Conservation (phyloP, 2,329 filamentous ascomycete species). For the Mariannaea sp. region DNA sequence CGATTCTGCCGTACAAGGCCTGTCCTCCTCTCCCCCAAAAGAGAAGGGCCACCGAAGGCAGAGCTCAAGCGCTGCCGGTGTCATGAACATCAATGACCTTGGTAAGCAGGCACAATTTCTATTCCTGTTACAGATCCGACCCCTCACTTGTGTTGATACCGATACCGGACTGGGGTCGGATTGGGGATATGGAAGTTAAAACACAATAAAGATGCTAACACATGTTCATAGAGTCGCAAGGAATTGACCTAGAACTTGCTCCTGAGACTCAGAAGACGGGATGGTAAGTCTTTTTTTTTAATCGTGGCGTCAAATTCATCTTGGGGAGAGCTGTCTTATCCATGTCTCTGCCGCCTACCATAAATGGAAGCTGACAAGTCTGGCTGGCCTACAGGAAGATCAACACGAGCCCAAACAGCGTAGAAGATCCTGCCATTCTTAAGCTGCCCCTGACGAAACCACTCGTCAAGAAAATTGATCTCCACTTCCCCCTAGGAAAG, state of each 20-base stretch:
- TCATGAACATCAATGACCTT: conserved; percentile 79
- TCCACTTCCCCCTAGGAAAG: conserved; percentile 86
- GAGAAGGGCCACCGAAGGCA: conserved; percentile 68
- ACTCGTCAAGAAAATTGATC: conserved; percentile 90
- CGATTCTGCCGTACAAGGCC: conserved; percentile 86
- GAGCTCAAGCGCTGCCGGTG: conserved; percentile 73
- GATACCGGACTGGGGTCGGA: conserved; percentile 21
- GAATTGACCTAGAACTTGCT: conserved; percentile 73
- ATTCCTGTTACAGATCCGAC: neutral
- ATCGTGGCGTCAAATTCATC: neutral
- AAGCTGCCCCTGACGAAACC: conserved; percentile 81
- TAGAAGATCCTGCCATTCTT: conserved; percentile 85
- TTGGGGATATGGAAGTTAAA: neutral
- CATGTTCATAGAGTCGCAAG: conserved; percentile 67
- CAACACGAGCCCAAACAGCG: conserved; percentile 77
- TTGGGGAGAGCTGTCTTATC: too few relatives aligned
- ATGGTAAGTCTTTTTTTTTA: conserved; percentile 64
- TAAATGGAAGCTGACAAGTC: conserved; percentile 21
- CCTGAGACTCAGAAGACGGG: conserved; percentile 85
- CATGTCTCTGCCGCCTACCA: neutral
- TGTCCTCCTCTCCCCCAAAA: conserved; percentile 69
- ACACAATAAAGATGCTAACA: conserved; percentile 23
- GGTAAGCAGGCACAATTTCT: conserved; percentile 62
- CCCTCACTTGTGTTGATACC: conserved; percentile 13
- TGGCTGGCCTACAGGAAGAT: conserved; percentile 72